Evolutionary conservation across 306 rosid species (phyloP).

Genomic region (Cicer bijugum): DNA sequence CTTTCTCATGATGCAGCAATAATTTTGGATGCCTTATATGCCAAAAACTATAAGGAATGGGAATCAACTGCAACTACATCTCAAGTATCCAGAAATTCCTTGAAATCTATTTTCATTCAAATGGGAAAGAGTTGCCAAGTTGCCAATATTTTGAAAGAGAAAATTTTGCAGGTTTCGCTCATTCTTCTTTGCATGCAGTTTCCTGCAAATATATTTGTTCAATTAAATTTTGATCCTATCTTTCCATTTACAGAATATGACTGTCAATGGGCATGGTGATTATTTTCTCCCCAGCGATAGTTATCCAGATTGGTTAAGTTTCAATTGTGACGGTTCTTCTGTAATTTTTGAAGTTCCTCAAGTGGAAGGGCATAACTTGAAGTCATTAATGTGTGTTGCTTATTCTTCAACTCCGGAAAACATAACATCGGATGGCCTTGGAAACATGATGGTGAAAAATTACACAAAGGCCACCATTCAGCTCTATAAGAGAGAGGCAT

Average conservation of each 20-base stretch:
- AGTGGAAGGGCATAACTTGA: conserved; percentile 7
- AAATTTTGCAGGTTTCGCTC: conserved; percentile 14
- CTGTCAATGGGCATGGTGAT: not conserved
- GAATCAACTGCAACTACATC: not conserved
- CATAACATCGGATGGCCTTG: not conserved
- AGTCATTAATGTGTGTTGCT: not conserved
- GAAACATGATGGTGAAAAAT: not conserved
- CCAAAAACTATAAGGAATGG: not conserved
- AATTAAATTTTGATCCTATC: not conserved
- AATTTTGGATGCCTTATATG: not conserved
- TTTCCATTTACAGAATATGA: conserved; percentile 9
- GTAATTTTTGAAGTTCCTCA: conserved; percentile 4
- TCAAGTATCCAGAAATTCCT: not conserved
- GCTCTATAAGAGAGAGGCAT: conserved; percentile 20
- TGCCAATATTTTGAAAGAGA: conserved; percentile 11
- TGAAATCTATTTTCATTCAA: not conserved
- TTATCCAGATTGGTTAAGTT: conserved; percentile 42
- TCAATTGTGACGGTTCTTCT: not conserved
- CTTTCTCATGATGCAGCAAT: conserved; percentile 3
- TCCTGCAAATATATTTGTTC: not conserved
- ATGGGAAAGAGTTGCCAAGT: conserved; percentile 9
- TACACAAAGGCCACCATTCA: conserved; percentile 22
- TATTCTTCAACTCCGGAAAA: not conserved
- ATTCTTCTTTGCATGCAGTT: not conserved
- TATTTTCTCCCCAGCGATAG: conserved; percentile 7